Evolutionary conservation across 1,139 yeast species (phyloP).

Genomic region (Diutina mesorugosa): DNA sequence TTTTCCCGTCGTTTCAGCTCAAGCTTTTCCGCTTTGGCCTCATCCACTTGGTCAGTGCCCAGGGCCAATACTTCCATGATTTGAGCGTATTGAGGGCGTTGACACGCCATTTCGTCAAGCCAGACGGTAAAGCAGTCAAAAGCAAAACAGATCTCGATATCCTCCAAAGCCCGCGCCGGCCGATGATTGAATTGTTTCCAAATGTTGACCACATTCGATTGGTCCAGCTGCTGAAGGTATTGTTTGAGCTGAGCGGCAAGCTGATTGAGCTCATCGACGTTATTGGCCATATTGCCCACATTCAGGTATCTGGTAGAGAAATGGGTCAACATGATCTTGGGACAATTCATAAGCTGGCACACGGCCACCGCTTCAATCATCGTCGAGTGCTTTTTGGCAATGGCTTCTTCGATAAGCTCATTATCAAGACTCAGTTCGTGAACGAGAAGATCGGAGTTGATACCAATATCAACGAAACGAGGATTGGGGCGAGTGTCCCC

Average conservation of each 20-base stretch:
- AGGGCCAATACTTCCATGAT: not conserved
- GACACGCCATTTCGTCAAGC: not conserved
- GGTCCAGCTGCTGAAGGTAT: not conserved
- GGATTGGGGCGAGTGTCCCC: constrained; percentile 89
- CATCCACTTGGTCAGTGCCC: not conserved
- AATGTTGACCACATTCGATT: not conserved
- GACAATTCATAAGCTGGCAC: constrained; percentile 59
- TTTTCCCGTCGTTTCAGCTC: not conserved
- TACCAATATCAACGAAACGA: constrained; percentile 49
- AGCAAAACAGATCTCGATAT: constrained; percentile 1
- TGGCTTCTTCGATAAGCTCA: constrained; percentile 69
- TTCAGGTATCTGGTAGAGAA: constrained; percentile 61
- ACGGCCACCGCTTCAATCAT: constrained; percentile 75
- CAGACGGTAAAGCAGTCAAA: not conserved
- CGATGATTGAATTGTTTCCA: not conserved
- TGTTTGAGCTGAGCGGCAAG: not conserved
- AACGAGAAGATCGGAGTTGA: constrained; percentile 59
- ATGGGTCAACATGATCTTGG: constrained; percentile 69
- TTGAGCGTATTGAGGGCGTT: not conserved
- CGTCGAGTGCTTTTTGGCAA: constrained; percentile 78
- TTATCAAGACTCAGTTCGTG: constrained; percentile 93
- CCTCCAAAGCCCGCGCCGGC: not conserved
- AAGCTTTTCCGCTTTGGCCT: not conserved
- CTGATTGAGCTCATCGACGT: not conserved
- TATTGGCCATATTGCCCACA: not conserved